Evolutionary conservation across 495 filamentous ascomycete genomes (phyloP).

Genomic region (Daldinia vernicosa): DNA sequence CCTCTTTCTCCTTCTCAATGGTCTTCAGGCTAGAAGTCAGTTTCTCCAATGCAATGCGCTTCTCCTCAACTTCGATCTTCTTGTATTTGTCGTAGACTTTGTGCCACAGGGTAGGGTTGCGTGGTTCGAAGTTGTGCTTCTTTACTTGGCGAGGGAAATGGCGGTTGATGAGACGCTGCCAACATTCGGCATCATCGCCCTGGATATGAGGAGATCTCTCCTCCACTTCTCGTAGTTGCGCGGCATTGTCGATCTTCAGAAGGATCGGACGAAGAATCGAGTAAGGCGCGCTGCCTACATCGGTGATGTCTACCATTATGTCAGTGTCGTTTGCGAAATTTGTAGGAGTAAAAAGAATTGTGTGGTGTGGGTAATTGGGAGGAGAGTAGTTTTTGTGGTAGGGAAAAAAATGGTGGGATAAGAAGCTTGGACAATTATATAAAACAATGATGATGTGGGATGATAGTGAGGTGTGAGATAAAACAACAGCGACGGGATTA

Average conservation of each 20-base stretch:
- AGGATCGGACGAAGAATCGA: conserved; percentile 39
- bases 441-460: background rate
- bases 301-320: conserved; percentile 34
- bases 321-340: conserved; percentile 25
- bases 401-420: background rate
- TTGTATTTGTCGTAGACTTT: conserved; percentile 52
- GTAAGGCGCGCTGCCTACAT: conserved; percentile 36
- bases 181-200: conserved; percentile 45
- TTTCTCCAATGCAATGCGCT: conserved; percentile 54
- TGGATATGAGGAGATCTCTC: conserved; percentile 47
- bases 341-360: background rate
- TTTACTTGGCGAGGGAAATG: conserved; percentile 42
- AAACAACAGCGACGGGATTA: background rate
- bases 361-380: background rate
- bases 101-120: conserved; percentile 48
- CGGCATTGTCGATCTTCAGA: conserved; percentile 42
- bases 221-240: conserved; percentile 52
- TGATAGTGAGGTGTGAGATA: background rate
- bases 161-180: conserved; percentile 52
- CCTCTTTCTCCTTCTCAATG: conserved; percentile 43
- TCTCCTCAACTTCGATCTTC: conserved; percentile 56
- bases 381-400: no score
- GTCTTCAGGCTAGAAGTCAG: conserved; percentile 47
- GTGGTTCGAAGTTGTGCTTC: conserved; percentile 43
- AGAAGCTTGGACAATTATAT: background rate